Evolutionary conservation across 2,329 filamentous ascomycete genomes (phyloP).

Genomic region (Fusarium buxicola): DNA sequence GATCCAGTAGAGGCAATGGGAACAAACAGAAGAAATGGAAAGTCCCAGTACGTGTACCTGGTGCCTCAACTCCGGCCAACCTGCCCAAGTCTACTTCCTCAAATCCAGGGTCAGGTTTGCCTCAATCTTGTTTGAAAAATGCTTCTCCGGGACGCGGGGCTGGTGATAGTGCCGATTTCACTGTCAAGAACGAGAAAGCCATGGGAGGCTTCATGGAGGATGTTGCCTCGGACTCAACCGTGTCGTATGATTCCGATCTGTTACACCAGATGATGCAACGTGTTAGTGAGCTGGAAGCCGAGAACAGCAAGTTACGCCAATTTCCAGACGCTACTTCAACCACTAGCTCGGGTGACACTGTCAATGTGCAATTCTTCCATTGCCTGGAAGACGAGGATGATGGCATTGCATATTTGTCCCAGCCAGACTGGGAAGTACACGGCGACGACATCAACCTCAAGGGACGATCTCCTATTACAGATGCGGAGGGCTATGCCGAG

Average conservation of each 20-base stretch:
- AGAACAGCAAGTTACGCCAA: background rate
- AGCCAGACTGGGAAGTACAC: conserved; percentile 1
- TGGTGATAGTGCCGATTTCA: too few species aligned
- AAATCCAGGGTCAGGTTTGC: too few species aligned
- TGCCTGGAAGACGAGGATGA: background rate
- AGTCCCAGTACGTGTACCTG: too few species aligned
- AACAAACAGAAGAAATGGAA: too few species aligned
- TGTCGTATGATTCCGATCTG: background rate
- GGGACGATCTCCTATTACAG: background rate
- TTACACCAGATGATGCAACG: conserved; percentile 1
- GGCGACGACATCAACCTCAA: background rate
- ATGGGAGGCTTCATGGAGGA: too few species aligned
- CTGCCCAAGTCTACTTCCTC: too few species aligned
- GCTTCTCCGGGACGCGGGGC: too few species aligned
- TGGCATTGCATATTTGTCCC: background rate
- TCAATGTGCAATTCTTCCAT: background rate
- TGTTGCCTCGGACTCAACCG: too few species aligned
- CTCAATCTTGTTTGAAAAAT: too few species aligned
- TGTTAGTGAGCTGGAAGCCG: conserved; percentile 1
- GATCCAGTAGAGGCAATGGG: too few species aligned
- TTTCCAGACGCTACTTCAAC: background rate
- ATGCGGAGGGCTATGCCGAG: conserved; percentile 6
- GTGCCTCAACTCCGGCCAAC: too few species aligned
- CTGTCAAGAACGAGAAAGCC: too few species aligned
- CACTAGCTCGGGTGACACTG: background rate